Evolutionary conservation across 345 rosid species (phyloP), one percentile per base, ranked within the genome.

Genomic region (Citrus reticulata): DNA sequence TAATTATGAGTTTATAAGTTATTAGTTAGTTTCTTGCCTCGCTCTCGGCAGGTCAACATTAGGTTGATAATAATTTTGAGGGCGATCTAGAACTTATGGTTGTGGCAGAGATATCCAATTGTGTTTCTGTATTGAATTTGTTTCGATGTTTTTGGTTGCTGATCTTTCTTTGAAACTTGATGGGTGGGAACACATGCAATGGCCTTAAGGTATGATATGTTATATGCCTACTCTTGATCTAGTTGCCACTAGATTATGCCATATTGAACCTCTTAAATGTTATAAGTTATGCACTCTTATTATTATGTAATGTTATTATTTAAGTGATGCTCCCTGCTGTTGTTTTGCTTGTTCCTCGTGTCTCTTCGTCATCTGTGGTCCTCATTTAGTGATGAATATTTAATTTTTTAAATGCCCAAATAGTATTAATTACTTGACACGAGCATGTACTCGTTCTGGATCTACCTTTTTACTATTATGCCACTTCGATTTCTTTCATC

Each of bases 161-260:
- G 58, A 40, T 60, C 77, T 62, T 42, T 60, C 77, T 62, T 42
- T 35, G 54, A 58, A 73, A 35, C 73, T 25, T 68, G 58, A 71
- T 68, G 35, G 30, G 37, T 34, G 46, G 49, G 25, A 66, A 66
- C 5, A 55, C 7, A 29, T 39, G 2, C 9, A 19, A 6, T 73
- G 32, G 73, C 66, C 7, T 22, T 7, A 57, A 11, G 40, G 17
- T 49, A 79, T 68, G 75, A 55, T 62, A 22, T 62, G 60, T 73
- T 60, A 27, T 79, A 73, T 72, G 59, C 16, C 4, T 54, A 64
- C 77, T 39, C 39, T 63, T 72, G 49, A 39, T n/a, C 49, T 79
- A 27, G 80, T 75, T 75, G 70, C 74, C 51, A 46, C 66, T 58
- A 78, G n/a, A 34, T 72, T 76, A 24, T 68, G 78, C 73, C 65